Evolutionary conservation across 352 stramenopile species (phyloP).

Genomic region (Plasmopara halstedii): DNA sequence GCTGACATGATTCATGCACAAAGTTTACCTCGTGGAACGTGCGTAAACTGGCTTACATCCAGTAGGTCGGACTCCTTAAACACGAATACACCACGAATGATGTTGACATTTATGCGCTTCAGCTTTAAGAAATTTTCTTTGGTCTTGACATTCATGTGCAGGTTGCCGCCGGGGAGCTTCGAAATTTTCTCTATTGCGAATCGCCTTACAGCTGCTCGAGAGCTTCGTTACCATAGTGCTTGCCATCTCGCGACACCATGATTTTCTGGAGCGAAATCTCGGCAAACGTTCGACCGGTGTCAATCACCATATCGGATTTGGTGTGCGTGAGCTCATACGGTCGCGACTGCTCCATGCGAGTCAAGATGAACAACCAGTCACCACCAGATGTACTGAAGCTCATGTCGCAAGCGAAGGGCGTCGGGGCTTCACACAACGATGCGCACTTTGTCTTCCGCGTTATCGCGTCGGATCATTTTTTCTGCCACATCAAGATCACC

Average conservation of each 20-base stretch:
- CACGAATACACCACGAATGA: no score
- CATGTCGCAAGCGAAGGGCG: neutral
- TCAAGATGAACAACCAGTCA: neutral
- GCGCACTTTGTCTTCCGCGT: neutral
- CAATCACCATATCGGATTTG: neutral
- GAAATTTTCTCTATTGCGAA: neutral
- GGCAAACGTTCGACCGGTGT: neutral
- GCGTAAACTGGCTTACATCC: neutral
- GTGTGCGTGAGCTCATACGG: neutral
- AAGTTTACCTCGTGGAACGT: no score
- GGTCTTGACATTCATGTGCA: neutral
- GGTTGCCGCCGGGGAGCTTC: neutral
- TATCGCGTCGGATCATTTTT: neutral
- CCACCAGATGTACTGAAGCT: neutral
- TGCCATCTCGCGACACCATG: neutral
- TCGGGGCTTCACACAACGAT: neutral
- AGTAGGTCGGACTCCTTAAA: neutral
- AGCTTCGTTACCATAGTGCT: neutral
- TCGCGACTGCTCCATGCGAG: neutral
- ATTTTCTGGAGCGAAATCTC: neutral
- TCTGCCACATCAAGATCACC: neutral
- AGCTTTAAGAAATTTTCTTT: no score
- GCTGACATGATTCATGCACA: no score
- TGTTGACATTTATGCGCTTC: no score
- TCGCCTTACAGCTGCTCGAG: neutral